Percentiles rank a stretch among this genome's conserved stretches.
These are phyloP conservation scores for Entelexis paramagnoliae DNA, from an alignment of 1,139 yeast genomes.

Conservation along the genomic window DNA sequence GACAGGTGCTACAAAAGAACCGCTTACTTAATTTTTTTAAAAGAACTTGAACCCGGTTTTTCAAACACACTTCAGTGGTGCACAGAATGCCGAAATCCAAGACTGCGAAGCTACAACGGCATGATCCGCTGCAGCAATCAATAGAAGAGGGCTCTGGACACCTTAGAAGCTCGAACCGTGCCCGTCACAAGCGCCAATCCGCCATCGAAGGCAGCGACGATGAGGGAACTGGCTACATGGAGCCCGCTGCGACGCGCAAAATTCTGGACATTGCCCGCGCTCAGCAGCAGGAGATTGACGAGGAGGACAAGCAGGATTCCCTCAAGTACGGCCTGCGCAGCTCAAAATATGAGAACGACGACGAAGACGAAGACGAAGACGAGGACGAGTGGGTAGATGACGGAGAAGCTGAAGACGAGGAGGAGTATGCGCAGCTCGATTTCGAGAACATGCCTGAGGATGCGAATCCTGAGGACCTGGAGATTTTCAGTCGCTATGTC, in stretches of 20 bases:
- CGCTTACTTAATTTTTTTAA: constrained; percentile 16
- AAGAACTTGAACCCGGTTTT: neutral
- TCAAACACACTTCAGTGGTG: neutral
- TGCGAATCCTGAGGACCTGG: constrained; percentile 37
- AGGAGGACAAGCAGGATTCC: constrained; percentile 42
- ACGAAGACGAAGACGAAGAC: constrained; percentile 23
- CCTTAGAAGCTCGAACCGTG: constrained; percentile 38
- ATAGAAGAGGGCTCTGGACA: constrained; percentile 63
- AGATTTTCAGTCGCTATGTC: constrained; percentile 34
- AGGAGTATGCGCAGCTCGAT: constrained; percentile 33
- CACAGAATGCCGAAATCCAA: constrained; percentile 29
- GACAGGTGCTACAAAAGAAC: neutral
- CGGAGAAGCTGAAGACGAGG: constrained; percentile 35
- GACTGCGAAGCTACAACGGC: constrained; percentile 36
- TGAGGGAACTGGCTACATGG: constrained; percentile 56
- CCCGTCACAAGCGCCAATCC: constrained; percentile 24
- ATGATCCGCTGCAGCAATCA: constrained; percentile 72
- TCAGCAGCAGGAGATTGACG: constrained; percentile 79
- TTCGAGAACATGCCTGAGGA: constrained; percentile 40
- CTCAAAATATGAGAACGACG: constrained; percentile 25
- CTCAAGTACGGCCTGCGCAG: constrained; percentile 2
- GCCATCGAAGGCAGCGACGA: constrained; percentile 38
- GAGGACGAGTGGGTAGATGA: constrained; percentile 26
- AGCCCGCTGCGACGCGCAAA: constrained; percentile 73
- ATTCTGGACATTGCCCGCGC: constrained; percentile 80